Evolutionary conservation across 768 basidiomycete genomes (phyloP).

Genomic region (Mycena vulgaris): DNA sequence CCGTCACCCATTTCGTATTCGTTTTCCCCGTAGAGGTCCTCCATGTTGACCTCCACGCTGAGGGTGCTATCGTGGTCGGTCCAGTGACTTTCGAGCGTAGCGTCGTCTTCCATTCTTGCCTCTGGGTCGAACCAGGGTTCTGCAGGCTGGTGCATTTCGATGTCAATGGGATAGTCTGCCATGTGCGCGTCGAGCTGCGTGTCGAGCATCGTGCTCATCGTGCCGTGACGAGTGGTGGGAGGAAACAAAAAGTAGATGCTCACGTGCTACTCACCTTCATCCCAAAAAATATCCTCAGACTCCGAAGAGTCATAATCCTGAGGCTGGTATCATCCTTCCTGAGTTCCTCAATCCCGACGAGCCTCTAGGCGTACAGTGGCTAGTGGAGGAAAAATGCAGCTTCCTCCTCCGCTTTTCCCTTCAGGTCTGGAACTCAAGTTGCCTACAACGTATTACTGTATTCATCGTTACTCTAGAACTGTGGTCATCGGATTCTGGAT

Average conservation of each 20-base stretch:
- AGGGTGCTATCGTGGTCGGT: conserved; percentile 49
- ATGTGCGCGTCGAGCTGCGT: conserved; percentile 70
- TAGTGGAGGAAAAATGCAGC: no score
- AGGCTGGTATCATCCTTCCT: no score
- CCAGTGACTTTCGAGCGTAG: conserved; percentile 41
- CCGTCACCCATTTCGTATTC: conserved; percentile 73
- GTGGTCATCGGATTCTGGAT: conserved; percentile 25
- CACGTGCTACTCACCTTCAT: neutral
- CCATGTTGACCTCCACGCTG: conserved; percentile 79
- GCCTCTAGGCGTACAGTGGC: no score
- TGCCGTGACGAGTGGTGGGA: no score
- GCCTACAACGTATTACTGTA: neutral
- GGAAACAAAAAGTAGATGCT: neutral
- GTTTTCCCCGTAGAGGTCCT: conserved; percentile 61
- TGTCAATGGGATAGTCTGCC: conserved; percentile 71
- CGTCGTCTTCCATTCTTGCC: conserved; percentile 74
- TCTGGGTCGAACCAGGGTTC: conserved; percentile 70
- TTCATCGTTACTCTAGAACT: conserved; percentile 4
- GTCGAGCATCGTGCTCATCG: conserved; percentile 56
- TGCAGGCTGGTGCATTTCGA: conserved; percentile 71
- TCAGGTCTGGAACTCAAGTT: conserved; percentile 1
- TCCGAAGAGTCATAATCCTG: no score
- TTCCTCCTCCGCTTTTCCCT: conserved; percentile 28
- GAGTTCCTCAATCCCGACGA: no score
- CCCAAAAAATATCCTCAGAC: neutral